These are phyloP conservation scores for Termitomyces sp. DNA, from an alignment of 768 basidiomycete species.

Conservation along the genomic window DNA sequence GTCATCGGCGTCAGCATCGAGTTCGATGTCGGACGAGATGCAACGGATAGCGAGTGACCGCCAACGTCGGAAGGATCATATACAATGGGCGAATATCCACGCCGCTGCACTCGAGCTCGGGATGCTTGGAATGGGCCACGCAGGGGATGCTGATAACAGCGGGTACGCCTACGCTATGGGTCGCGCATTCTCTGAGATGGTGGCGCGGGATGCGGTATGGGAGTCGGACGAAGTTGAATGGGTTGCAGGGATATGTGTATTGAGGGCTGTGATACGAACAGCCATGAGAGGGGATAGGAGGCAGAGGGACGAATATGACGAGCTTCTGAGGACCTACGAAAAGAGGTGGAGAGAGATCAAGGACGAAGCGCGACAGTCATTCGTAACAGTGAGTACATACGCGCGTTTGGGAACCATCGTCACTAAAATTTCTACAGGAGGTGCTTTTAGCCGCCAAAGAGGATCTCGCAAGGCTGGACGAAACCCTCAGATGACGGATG, in stretches of 20 bases:
- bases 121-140: slow-evolving; percentile 39
- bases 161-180: slow-evolving; percentile 40
- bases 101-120: slow-evolving; percentile 59
- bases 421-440: slow-evolving; percentile 27
- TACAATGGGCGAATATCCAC: slow-evolving; percentile 64
- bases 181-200: slow-evolving; percentile 50
- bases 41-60: slow-evolving; percentile 56
- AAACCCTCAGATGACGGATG: slow-evolving; percentile 15
- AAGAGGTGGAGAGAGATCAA: slow-evolving; percentile 68
- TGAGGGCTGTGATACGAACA: slow-evolving; percentile 53
- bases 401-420: background rate
- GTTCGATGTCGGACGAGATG: slow-evolving; percentile 44
- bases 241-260: slow-evolving; percentile 58
- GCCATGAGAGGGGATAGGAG: slow-evolving; percentile 40
- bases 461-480: slow-evolving; percentile 43
- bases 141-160: slow-evolving; percentile 32
- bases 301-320: slow-evolving; percentile 49
- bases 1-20: slow-evolving; percentile 16
- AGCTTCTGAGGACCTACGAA: slow-evolving; percentile 51
- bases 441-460: slow-evolving; percentile 47
- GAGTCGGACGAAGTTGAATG: slow-evolving; percentile 63
- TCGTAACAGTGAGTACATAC: slow-evolving; percentile 45
- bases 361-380: slow-evolving; percentile 57
- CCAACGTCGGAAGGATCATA: slow-evolving; percentile 57
- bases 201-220: slow-evolving; percentile 64